These are phyloP conservation scores for Platanthera guangdongensis DNA, from an alignment of 106 monocot genomes.

Conservation along the genomic window DNA sequence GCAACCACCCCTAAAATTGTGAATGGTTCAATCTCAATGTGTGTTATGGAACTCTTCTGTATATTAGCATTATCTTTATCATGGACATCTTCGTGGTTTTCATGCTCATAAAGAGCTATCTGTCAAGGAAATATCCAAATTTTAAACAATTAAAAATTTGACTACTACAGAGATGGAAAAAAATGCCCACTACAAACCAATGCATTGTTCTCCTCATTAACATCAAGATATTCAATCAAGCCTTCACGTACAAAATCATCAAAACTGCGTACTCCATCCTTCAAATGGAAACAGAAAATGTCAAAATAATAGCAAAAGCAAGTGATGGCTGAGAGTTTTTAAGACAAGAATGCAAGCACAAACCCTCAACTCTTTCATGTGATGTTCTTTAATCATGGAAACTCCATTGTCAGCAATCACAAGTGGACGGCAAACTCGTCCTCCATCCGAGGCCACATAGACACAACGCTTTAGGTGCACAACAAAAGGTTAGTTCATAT, in stretches of 20 bases:
- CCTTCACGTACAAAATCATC: slow-evolving; percentile 87
- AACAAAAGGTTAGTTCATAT: neutral
- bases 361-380: slow-evolving; percentile 88
- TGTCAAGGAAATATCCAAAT: slow-evolving; percentile 15
- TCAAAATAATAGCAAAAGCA: neutral
- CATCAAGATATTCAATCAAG: slow-evolving; percentile 93
- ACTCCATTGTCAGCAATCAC: slow-evolving; percentile 91
- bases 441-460: slow-evolving; percentile 96
- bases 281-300: neutral
- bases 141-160: neutral
- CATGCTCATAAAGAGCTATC: slow-evolving; percentile 84
- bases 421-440: slow-evolving; percentile 95
- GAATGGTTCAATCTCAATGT: slow-evolving; percentile 96
- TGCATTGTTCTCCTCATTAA: slow-evolving; percentile 99
- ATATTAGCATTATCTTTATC: slow-evolving; percentile 22
- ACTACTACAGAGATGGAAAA: neutral
- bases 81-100: slow-evolving; percentile 17
- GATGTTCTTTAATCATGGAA: slow-evolving; percentile 78
- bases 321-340: neutral
- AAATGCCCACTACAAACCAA: slow-evolving; percentile 35
- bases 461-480: slow-evolving; percentile 46
- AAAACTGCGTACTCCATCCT: slow-evolving; percentile 87
- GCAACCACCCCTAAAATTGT: slow-evolving; percentile 88
- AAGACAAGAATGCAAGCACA: slow-evolving; percentile 4
- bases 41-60: slow-evolving; percentile 53